These are phyloP conservation scores for Umbilicus rupestris DNA, from an alignment of 164 flowering plant genomes.

Conservation along the genomic window DNA sequence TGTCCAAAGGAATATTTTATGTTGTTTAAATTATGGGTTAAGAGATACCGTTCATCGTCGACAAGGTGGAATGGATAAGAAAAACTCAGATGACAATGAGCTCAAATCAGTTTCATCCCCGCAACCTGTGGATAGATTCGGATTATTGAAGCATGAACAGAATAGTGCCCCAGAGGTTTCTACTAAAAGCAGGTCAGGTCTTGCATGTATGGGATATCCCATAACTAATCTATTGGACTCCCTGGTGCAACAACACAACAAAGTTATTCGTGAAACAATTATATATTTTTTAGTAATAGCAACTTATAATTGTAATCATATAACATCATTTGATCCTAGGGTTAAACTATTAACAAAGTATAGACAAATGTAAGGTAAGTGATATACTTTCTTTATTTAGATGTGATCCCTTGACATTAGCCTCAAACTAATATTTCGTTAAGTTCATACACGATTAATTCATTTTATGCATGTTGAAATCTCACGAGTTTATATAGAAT, in stretches of 20 bases:
- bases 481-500: not conserved
- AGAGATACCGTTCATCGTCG: not conserved
- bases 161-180: not conserved
- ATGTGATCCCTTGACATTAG: too few relatives aligned
- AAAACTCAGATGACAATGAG: not conserved
- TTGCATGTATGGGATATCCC: not conserved
- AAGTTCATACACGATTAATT: not conserved
- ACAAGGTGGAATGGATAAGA: conserved; percentile 9
- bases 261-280: not conserved
- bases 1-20: not conserved
- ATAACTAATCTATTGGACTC: not conserved
- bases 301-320: not conserved
- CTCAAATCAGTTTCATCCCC: not conserved
- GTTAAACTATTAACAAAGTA: too few relatives aligned
- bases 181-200: not conserved
- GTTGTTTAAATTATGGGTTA: not conserved
- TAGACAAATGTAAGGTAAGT: too few relatives aligned
- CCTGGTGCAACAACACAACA: not conserved
- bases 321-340: too few relatives aligned
- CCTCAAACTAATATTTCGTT: too few relatives aligned
- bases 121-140: conserved; percentile 4
- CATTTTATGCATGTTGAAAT: not conserved
- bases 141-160: not conserved
- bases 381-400: too few relatives aligned
- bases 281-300: not conserved